Evolutionary conservation across 129 eudicot species (phyloP), one percentile per base, ranked within the genome.

Genomic region (Solidago caesia): DNA sequence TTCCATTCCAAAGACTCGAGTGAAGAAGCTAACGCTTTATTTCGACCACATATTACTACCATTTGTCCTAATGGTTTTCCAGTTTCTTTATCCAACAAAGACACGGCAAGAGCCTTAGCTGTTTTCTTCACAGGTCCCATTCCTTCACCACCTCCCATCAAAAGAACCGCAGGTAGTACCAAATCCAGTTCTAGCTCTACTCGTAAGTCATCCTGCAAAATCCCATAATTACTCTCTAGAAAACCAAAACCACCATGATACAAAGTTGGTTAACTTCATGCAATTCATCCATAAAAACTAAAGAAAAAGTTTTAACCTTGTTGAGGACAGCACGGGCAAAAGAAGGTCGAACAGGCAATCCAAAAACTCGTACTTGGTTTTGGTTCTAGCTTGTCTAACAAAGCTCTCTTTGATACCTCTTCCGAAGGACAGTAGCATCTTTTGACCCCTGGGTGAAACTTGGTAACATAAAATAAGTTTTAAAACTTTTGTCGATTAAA

Each of bases 91-190:
- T 88, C 89, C 14, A 79, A 85, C 60, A 93, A 80, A 27, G 98
- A 81, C 71, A 88, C 92, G 47, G 85, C 92, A 56, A 93, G 92
- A 52, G 96, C 98, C 83, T 78, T 79, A 7, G 98, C 96, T 27
- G 98, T 90, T 80, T 89, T 88, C 84, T 90, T 84, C 21, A 93
- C 98, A 6, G 98, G 98, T 5, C 98, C 98, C 98, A 93, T 93
- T 64, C 98, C 98, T 89, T 93, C 98, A 53, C 96, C 98, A 58
- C 98, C 98, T 63, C 98, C 98, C 98, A 93, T 93, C 73, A 93
- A 82, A 83, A 93, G 69, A 16, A 93, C 98, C 4, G 98, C 91
- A 29, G 98, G 96, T 67, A 93, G 76, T 47, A 78, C 59, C 4
- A 84, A 83, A 70, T 93, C 92, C 83, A 93, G 80, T 65, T 84